Evolutionary conservation across 768 basidiomycete species (phyloP).

Genomic region (Butyriboletus loyo): DNA sequence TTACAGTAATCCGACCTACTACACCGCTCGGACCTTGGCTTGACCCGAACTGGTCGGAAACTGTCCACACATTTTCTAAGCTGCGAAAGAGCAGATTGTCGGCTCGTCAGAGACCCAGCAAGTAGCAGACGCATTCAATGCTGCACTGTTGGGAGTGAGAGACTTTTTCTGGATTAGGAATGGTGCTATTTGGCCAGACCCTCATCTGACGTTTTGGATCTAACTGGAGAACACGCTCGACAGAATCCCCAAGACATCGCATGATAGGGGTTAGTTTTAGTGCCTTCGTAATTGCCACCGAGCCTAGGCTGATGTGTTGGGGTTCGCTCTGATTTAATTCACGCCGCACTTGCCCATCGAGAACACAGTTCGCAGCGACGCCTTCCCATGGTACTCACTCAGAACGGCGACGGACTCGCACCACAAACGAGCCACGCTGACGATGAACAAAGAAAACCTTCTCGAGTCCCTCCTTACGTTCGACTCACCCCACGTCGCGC

Average conservation of each 20-base stretch:
- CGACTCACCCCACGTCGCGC: slow-evolving; percentile 52
- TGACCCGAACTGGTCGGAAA: too few relatives aligned
- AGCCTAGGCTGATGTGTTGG: neutral
- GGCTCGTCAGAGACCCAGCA: too few relatives aligned
- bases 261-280: neutral
- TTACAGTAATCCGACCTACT: too few relatives aligned
- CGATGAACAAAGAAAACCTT: slow-evolving; percentile 1
- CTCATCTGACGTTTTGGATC: too few relatives aligned
- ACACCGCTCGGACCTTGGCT: too few relatives aligned
- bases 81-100: too few relatives aligned
- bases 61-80: too few relatives aligned
- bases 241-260: neutral
- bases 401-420: slow-evolving; percentile 3
- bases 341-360: neutral
- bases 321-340: neutral
- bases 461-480: slow-evolving; percentile 38
- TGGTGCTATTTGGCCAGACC: too few relatives aligned
- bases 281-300: neutral
- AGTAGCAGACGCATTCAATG: too few relatives aligned
- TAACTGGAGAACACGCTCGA: neutral
- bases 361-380: neutral
- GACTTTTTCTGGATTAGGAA: too few relatives aligned
- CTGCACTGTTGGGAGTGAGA: too few relatives aligned
- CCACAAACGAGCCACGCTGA: neutral
- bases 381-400: slow-evolving; percentile 1